A percentile compares a stretch with the other conserved stretches of the same genome.
phyloP scores from a whole-genome alignment of 2,329 filamentous ascomycete genomes.

The Ilyonectria sp. region DNA sequence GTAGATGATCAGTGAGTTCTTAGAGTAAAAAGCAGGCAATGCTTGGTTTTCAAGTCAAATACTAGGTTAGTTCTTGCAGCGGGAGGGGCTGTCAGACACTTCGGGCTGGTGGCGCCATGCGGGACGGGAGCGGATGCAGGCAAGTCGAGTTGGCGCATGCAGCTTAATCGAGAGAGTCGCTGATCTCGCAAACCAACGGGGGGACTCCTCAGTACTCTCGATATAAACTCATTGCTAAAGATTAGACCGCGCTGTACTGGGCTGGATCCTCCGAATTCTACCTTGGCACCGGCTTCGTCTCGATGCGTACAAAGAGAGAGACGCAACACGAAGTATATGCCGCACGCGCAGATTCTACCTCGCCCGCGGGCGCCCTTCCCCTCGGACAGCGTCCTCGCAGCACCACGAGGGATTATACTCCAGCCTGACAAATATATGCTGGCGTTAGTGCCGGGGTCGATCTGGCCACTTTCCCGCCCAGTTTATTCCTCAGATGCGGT shows the following conservation, averaged over 20 bases:
- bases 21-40: neutral
- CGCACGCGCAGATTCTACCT: slow-evolving; percentile 1
- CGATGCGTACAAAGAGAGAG: neutral
- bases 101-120: neutral
- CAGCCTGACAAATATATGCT: neutral
- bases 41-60: neutral
- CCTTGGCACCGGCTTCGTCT: neutral
- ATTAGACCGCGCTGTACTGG: neutral
- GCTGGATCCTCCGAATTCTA: neutral
- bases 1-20: neutral
- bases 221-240: neutral
- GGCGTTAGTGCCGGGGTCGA: neutral
- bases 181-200: neutral
- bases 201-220: neutral
- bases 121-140: neutral
- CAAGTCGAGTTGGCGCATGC: neutral
- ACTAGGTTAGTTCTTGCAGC: neutral
- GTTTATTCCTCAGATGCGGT: neutral
- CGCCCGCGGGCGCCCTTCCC: neutral
- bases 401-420: neutral
- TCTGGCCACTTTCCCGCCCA: slow-evolving; percentile 3
- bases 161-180: neutral
- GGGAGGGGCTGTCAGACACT: neutral
- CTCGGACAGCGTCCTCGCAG: neutral
- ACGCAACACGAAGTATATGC: slow-evolving; percentile 1